These are phyloP conservation scores for Bipolaris bicolor DNA, from an alignment of 2,329 filamentous ascomycete species.

Conservation along the genomic window DNA sequence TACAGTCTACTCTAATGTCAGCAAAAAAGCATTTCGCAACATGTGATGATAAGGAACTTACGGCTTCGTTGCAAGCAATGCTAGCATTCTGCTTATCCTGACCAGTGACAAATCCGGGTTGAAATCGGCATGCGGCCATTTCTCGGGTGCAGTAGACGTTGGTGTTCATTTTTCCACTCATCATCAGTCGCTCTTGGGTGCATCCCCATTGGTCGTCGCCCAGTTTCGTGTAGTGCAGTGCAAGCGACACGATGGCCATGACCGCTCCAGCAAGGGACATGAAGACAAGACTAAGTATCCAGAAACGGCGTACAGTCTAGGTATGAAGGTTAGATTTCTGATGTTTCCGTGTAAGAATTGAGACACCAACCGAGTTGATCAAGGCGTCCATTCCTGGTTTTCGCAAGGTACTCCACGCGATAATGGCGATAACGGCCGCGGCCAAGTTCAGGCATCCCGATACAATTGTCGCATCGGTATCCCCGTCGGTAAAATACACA, in stretches of 20 bases:
- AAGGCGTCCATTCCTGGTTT: slow-evolving; percentile 34
- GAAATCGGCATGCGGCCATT: slow-evolving; percentile 35
- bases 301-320: slow-evolving; percentile 38
- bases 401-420: slow-evolving; percentile 34
- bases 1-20: slow-evolving; percentile 22
- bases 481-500: slow-evolving; percentile 31
- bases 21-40: background rate
- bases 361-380: slow-evolving; percentile 27
- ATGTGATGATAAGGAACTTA: slow-evolving; percentile 19
- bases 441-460: slow-evolving; percentile 35
- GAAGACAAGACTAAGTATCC: slow-evolving; percentile 29
- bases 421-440: slow-evolving; percentile 30
- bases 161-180: slow-evolving; percentile 30
- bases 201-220: slow-evolving; percentile 36
- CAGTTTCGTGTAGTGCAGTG: slow-evolving; percentile 34
- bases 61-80: slow-evolving; percentile 35
- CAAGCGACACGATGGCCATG: slow-evolving; percentile 31
- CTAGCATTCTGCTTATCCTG: slow-evolving; percentile 18
- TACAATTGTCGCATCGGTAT: slow-evolving; percentile 37
- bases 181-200: slow-evolving; percentile 26
- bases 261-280: slow-evolving; percentile 23
- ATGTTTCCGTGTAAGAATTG: background rate
- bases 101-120: slow-evolving; percentile 21
- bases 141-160: slow-evolving; percentile 40
- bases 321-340: slow-evolving; percentile 9